These are phyloP conservation scores for Chaetoscypha palmicola DNA, from an alignment of 2,329 filamentous ascomycete genomes.

Conservation along the genomic window DNA sequence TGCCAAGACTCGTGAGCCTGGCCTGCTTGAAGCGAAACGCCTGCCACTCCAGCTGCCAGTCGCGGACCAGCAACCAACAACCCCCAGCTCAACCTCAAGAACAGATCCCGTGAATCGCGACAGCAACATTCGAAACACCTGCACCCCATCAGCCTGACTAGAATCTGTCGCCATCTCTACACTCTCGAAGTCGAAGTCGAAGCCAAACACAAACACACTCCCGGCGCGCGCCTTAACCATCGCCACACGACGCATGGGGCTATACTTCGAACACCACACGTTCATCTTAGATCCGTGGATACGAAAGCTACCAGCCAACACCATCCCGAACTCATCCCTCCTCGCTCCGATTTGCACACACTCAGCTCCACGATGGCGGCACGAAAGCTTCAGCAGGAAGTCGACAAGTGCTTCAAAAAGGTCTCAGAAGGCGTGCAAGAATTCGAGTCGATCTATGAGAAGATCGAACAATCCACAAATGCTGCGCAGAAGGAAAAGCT, in stretches of 20 bases:
- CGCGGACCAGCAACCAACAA: neutral
- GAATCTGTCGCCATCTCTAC: neutral
- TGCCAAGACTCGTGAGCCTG: no score
- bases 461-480: conserved; percentile 90
- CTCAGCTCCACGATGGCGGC: conserved; percentile 66
- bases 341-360: conserved; percentile 11
- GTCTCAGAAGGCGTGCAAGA: conserved; percentile 85
- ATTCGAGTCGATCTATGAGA: conserved; percentile 95
- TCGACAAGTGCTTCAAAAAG: conserved; percentile 99
- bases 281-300: conserved; percentile 23
- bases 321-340: conserved; percentile 15
- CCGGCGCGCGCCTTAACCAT: conserved; percentile 5
- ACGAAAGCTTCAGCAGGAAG: conserved; percentile 94
- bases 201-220: neutral
- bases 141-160: conserved; percentile 4
- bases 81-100: conserved; percentile 1
- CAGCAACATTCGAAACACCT: no score
- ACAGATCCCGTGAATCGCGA: neutral
- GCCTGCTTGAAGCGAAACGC: conserved; percentile 3
- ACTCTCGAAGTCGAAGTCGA: neutral
- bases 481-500: conserved; percentile 96
- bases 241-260: conserved; percentile 22
- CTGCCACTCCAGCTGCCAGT: neutral
- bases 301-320: conserved; percentile 22
- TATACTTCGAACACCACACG: conserved; percentile 16